Evolutionary conservation across 768 basidiomycete species (phyloP), one percentile per base, ranked within the genome.

Genomic region (Trametes gibbosa): DNA sequence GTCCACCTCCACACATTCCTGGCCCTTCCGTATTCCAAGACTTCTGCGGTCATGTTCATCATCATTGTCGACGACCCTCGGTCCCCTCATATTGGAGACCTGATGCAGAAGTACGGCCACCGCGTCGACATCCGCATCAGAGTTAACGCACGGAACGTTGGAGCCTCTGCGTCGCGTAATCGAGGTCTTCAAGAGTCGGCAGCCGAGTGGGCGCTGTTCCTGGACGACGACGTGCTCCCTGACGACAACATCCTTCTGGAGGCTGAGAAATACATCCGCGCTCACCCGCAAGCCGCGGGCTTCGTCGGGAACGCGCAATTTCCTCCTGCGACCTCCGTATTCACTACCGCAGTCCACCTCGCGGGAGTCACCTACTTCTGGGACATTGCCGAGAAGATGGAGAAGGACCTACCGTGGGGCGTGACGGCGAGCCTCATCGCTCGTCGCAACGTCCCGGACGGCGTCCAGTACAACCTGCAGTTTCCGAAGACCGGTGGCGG

Each of bases 401-500:
- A 67, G 0, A 62, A 66, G 17, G 62, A 66, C 46, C 65, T 85
- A 37, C 84, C 84, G 0, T 86, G 85, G 84, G 84, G 85, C 1
- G 81, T 84, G 2, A 84, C 85, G 0, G 84, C 83, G 0, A 85
- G 84, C 63, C 75, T 85, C 17, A 78, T 84, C 23, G 74, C 74
- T 5, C 77, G 81, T 2, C 77, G 81, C 23, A 74, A 76, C 58
- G 66, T 73, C 34, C 63, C 72, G 2, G 82, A 84, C 45, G 75
- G 72, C 0, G 74, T 84, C n/a, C 63, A 65, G 42, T 86, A 74
- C 64, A 74, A 79, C 62, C 65, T 74, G 17, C 66, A 65, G 5
- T 85, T 82, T 62, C 85, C 84, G 3, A 85, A 83, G 70, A 86
- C 84, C 3, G 83, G 84, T 0, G 83, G 85, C 2, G 85, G 84